phyloP scores from a whole-genome alignment of 2,329 filamentous ascomycete species.

The Xylaria sp. region DNA sequence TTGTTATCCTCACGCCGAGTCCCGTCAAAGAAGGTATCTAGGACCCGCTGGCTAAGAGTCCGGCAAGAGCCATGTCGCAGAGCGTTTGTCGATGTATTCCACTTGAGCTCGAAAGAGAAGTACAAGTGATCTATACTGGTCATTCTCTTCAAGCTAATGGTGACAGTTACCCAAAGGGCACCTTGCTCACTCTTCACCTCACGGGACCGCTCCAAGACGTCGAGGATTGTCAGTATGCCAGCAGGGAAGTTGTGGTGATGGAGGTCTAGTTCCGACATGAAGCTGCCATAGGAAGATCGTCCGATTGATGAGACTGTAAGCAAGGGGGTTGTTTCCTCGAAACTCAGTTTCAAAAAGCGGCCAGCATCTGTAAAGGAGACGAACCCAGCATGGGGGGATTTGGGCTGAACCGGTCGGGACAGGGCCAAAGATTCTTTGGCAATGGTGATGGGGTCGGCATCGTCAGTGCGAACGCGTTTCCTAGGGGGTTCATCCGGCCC shows the following conservation, averaged over 20 bases:
- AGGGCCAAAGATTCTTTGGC: conserved; percentile 24
- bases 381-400: background rate
- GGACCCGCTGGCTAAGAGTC: conserved; percentile 38
- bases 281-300: conserved; percentile 12
- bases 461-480: conserved; percentile 29
- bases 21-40: conserved; percentile 40
- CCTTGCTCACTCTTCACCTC: conserved; percentile 22
- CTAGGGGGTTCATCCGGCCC: conserved; percentile 12
- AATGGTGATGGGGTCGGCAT: conserved; percentile 25
- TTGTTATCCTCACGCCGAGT: conserved; percentile 5
- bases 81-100: conserved; percentile 45
- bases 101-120: conserved; percentile 43
- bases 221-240: conserved; percentile 10
- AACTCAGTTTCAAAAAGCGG: conserved; percentile 16
- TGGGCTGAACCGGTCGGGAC: conserved; percentile 11
- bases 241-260: conserved; percentile 11
- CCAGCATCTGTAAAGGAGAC: conserved; percentile 20
- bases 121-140: conserved; percentile 33
- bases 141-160: conserved; percentile 36
- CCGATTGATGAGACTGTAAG: conserved; percentile 17
- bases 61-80: conserved; percentile 38
- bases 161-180: conserved; percentile 40
- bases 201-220: conserved; percentile 17
- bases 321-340: conserved; percentile 1
- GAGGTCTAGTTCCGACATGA: conserved; percentile 16